Evolutionary conservation across 208 protist genomes (phyloP), one percentile per base, ranked within the genome.

Genomic region (Spongospora subterranea): DNA sequence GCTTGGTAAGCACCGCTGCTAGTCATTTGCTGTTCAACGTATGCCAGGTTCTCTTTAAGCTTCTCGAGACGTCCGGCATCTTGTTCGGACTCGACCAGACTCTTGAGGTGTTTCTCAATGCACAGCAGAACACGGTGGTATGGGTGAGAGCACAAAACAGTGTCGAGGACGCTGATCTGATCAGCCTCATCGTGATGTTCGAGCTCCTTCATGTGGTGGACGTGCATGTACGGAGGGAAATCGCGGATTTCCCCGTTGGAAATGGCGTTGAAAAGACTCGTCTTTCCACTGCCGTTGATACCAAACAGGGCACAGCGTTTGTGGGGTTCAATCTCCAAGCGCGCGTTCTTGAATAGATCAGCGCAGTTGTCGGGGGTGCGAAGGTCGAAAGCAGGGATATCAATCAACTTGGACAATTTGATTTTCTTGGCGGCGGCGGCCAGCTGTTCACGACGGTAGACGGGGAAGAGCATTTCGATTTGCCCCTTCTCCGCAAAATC

Each of bases 281-380:
- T 77, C 50, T 91, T 91, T 91, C 89, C 89, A 91, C 89, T 82
- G 89, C 89, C 89, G 89, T 91, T 91, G 60, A 45, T 45, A 32
- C 89, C 89, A 50, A 91, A 91, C 40, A 91, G 89, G 17, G 89
- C 89, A 32, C 66, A 76, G 11, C 89, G 89, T 35, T 91, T 91
- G 89, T 76, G 45, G 60, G 89, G 41, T 41, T 91, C 89, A 40
- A 91, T 64, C 13, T 88, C 66, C 89, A 91, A 91, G 32, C 66
- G 54, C 6, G 89, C 66, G 45, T 65, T 46, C 89, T 65, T 64
- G 60, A 77, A 91, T 32, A 91, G 89, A 41, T 91, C 54, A 29
- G 60, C 66, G 89, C 32, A 45, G 54, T 91, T 91, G 60, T 88
- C 54, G 24, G 89, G 89, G 13, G 89, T 91, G 32, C 89, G 66